Evolutionary conservation across 345 rosid genomes (phyloP), one percentile per base, ranked within the genome.

Genomic region (Salix viminalis): DNA sequence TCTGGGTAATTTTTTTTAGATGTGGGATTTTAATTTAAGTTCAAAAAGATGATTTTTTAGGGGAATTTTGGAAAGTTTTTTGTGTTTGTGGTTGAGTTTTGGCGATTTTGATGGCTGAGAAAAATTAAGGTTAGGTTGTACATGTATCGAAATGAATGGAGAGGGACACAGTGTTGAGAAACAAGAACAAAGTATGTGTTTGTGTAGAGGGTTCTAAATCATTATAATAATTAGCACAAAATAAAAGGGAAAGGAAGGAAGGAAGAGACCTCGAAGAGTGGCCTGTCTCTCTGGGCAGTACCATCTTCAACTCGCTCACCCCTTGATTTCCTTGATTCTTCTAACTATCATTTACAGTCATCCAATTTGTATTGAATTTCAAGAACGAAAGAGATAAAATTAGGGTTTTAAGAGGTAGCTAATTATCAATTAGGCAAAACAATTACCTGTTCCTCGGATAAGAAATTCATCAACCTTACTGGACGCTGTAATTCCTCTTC

Each of bases 261-360:
- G 70, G 36, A 67, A 58, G 60, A 14, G 26, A 93, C 97, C 94
- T 95, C 97, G 75, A 58, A 91, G 21, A 96, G 89, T 48, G 99
- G 90, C 48, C 96, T 86, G 67, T 93, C 99, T 79, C 99, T 88
- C 85, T 90, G 97, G 26, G 94, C 92, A 60, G 98, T 93, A 75
- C 99, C 99, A 79, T 93, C 99, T 66, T 93, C 99, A 65, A 93
- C 89, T 67, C 92, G 89, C 76, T 87, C 96, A n/a, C 99, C 98
- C 79, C 99, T 91, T 19, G 89, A 26, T 79, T 85, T 91, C 92
- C 92, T 93, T 58, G 94, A 81, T 88, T 96, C 85, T 76, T 93
- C 91, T 77, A 93, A 83, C 98, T 96, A 88, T 36, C 65, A 52
- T 44, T 41, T 21, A 30, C 34, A n/a, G 58, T 18, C 37, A 61